Evolutionary conservation across 2,329 filamentous ascomycete species (phyloP).

Genomic region (Colletotrichum chlorophyti): DNA sequence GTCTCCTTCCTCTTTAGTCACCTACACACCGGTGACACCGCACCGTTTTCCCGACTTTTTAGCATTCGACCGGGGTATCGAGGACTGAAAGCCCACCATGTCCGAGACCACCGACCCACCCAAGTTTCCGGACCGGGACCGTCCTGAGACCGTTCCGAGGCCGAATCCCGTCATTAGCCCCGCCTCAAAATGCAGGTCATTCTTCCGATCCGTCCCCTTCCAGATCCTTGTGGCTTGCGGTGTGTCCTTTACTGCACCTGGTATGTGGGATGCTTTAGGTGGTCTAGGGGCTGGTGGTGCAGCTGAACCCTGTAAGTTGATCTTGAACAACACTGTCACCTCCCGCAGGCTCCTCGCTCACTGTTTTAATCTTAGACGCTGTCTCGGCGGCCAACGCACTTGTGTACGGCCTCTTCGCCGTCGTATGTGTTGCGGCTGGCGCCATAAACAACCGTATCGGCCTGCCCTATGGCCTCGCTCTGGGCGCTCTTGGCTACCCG

Average conservation of each 20-base stretch:
- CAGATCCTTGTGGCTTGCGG: constrained; percentile 12
- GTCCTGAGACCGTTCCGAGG: neutral
- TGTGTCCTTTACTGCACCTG: constrained; percentile 12
- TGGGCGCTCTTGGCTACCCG: constrained; percentile 11
- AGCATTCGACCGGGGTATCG: too few relatives aligned
- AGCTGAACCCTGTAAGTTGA: constrained; percentile 8
- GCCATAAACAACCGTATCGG: constrained; percentile 14
- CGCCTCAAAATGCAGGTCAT: neutral
- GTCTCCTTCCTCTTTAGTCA: neutral
- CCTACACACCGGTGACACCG: too few relatives aligned
- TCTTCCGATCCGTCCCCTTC: constrained; percentile 16
- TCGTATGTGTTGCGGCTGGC: constrained; percentile 11
- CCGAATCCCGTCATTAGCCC: neutral
- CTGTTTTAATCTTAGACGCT: neutral
- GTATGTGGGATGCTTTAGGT: constrained; percentile 18
- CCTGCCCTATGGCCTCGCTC: constrained; percentile 6
- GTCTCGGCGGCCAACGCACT: neutral
- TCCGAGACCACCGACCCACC: neutral
- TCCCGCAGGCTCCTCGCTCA: too few relatives aligned
- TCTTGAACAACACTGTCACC: too few relatives aligned
- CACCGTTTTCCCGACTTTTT: too few relatives aligned
- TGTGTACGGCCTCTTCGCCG: constrained; percentile 13
- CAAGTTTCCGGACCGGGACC: neutral
- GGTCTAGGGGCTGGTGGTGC: constrained; percentile 14
- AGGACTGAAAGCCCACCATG: too few relatives aligned